Conservation (phyloP, 129 eudicot species). For the Escallonia rubra region DNA sequence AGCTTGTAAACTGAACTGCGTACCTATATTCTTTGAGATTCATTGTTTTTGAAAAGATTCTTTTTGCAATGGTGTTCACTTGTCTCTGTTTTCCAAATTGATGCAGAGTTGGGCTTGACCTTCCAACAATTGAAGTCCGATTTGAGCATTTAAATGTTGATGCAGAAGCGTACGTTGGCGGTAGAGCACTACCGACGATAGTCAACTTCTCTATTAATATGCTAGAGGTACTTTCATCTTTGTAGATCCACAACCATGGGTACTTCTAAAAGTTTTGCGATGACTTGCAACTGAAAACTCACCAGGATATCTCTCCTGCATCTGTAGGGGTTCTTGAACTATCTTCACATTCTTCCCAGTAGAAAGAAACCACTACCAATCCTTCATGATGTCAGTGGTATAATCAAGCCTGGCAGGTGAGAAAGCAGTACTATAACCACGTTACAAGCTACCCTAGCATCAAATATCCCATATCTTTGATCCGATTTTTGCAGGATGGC, state of each 20-base stretch:
- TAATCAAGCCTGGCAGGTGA: constrained; percentile 78
- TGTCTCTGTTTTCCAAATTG: background rate
- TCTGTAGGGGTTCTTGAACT: constrained; percentile 48
- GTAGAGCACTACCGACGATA: constrained; percentile 64
- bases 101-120: constrained; percentile 61
- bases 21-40: background rate
- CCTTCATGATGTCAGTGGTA: constrained; percentile 72
- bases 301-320: background rate
- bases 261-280: background rate
- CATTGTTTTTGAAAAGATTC: background rate
- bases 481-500: constrained; percentile 54
- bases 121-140: constrained; percentile 67
- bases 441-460: background rate
- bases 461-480: background rate
- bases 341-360: constrained; percentile 54
- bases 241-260: background rate
- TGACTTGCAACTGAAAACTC: background rate
- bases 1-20: background rate
- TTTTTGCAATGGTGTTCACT: background rate
- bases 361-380: constrained; percentile 56
- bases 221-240: constrained; percentile 39
- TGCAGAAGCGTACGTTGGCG: constrained; percentile 62
- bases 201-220: constrained; percentile 57
- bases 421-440: background rate
- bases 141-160: constrained; percentile 60